A percentile compares a stretch with the other conserved stretches of the same genome.
phyloP scores from a whole-genome alignment of 306 rosid genomes.

The Quercus gilva region DNA sequence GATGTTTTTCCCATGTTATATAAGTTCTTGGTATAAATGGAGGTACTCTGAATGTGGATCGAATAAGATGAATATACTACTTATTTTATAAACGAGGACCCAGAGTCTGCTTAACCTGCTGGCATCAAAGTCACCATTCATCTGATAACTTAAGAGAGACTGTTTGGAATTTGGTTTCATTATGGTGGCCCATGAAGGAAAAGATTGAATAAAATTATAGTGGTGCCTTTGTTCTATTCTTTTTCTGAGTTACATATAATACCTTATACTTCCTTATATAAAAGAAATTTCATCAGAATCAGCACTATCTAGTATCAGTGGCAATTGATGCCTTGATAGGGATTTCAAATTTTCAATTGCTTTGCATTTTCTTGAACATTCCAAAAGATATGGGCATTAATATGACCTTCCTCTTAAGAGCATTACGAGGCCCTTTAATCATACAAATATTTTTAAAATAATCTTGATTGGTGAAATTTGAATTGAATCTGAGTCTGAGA shows the following conservation, averaged over 20 bases:
- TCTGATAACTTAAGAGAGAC: not conserved
- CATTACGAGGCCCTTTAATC: not conserved
- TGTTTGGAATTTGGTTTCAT: not conserved
- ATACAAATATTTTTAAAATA: not conserved
- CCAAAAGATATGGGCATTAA: not conserved
- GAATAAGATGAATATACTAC: not conserved
- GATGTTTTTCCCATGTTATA: not conserved
- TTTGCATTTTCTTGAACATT: not conserved
- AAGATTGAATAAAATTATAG: not conserved
- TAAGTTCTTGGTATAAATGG: not conserved
- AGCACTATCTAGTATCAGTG: not conserved
- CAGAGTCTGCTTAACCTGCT: not conserved
- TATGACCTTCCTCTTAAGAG: not conserved
- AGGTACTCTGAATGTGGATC: not conserved
- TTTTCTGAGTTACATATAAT: not conserved
- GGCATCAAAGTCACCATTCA: not conserved
- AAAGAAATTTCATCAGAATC: no score
- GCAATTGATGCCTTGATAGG: not conserved
- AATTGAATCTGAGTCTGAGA: not conserved
- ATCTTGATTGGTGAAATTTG: not conserved
- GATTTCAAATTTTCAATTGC: not conserved
- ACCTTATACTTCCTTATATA: not conserved
- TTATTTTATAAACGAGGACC: not conserved
- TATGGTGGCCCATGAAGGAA: not conserved
- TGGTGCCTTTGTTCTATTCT: not conserved